phyloP scores from a whole-genome alignment of 108 stramenopile genomes.

The Skeletonema menzelii region DNA sequence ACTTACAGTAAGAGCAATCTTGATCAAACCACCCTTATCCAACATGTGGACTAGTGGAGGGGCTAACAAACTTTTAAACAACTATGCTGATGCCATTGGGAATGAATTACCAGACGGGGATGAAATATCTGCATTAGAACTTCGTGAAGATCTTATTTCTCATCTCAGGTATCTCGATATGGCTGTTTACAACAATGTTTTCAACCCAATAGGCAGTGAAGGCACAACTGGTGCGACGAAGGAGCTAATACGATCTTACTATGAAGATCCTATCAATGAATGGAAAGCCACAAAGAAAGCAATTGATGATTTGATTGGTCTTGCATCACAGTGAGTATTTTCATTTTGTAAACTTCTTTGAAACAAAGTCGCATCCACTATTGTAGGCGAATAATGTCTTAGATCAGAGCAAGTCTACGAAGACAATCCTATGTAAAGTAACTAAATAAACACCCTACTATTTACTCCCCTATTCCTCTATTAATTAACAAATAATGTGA shows the following conservation, averaged over 20 bases:
- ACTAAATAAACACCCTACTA: no score
- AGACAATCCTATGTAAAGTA: no score
- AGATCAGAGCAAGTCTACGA: no score
- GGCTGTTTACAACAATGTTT: constrained; percentile 87
- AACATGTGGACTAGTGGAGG: constrained; percentile 58
- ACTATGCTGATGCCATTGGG: constrained; percentile 67
- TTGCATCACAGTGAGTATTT: constrained; percentile 21
- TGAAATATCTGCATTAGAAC: constrained; percentile 76
- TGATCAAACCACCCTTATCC: constrained; percentile 63
- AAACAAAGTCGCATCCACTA: no score
- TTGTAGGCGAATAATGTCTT: no score
- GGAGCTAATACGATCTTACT: constrained; percentile 68
- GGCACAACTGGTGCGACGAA: constrained; percentile 70
- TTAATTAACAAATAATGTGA: no score
- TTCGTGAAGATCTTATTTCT: constrained; percentile 60
- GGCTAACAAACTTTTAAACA: constrained; percentile 37
- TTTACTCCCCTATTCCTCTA: no score
- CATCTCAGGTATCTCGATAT: constrained; percentile 86
- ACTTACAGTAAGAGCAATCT: constrained; percentile 54
- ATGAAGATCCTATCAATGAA: constrained; percentile 83
- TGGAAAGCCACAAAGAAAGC: constrained; percentile 56
- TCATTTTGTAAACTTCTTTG: no score
- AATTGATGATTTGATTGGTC: constrained; percentile 54
- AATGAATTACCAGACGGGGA: constrained; percentile 66
- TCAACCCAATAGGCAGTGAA: constrained; percentile 78